Evolutionary conservation across 352 stramenopile genomes (phyloP), one percentile per base, ranked within the genome.

Genomic region (Ophiocytium majus): DNA sequence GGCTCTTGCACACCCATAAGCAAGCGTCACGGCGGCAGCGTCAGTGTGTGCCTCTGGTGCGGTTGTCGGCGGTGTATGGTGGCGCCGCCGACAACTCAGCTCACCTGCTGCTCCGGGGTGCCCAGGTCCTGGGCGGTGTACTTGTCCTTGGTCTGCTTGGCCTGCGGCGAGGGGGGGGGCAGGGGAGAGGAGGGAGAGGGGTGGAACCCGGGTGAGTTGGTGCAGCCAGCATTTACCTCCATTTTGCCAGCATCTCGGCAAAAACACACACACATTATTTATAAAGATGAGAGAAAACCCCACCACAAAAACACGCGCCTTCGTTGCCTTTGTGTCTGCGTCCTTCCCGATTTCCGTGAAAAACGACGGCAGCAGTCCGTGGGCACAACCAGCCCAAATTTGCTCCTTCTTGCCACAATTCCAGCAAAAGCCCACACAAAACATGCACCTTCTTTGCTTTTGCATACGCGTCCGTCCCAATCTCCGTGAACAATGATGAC

Each of bases 71-170:
- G n/a, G n/a, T n/a, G n/a, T n/a, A n/a, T n/a, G n/a, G n/a, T n/a
- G n/a, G n/a, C n/a, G n/a, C n/a, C n/a, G n/a, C n/a, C n/a, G n/a
- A n/a, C n/a, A n/a, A n/a, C 14, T 57, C 43, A 78, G 32, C 32
- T 78, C 35, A 78, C 66, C 66, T 78, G 91, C 63, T 91, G 80
- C 49, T 87, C 19, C 0, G 90, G 89, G 19, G 90, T 91, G 71
- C 92, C 92, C 31, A 95, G 82, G 63, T 92, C 86, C 78, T 90
- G 86, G 32, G 64, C 82, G 31, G 84, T 90, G 89, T 76, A 92
- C 82, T 80, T 94, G 86, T 86, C 88, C 90, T 89, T 91, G 89
- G 83, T 43, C 10, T 43, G 32, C 10, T 78, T 78, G 35, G 66
- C 35, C 66, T 78, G 66, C 23, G 57, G 23, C 23, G 57, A 23